Conservation (phyloP, 768 basidiomycete genomes). For the Xerocomellus chrysenteron region DNA sequence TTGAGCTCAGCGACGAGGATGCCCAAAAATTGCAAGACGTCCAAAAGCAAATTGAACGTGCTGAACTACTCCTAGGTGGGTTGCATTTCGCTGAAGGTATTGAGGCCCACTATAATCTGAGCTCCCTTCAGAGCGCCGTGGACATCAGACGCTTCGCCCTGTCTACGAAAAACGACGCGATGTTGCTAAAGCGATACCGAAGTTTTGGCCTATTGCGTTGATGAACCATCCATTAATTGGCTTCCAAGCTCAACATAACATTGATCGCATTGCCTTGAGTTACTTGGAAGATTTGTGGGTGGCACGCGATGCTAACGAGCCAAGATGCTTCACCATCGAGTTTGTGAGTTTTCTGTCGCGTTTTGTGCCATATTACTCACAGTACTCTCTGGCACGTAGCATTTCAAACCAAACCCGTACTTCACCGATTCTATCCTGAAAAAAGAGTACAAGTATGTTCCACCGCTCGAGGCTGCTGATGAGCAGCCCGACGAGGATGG, state of each 20-base stretch:
- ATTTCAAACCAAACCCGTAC: conserved; percentile 86
- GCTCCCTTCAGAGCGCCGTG: conserved; percentile 55
- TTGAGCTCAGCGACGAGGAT: conserved; percentile 71
- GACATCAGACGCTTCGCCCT: conserved; percentile 54
- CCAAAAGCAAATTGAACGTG: conserved; percentile 68
- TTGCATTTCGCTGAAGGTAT: conserved; percentile 8
- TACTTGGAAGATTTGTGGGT: conserved; percentile 88
- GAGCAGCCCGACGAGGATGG: conserved; percentile 72
- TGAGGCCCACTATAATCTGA: conserved; percentile 7
- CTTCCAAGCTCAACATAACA: conserved; percentile 65
- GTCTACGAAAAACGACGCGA: conserved; percentile 72
- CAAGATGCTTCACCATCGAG: conserved; percentile 80
- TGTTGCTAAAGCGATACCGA: conserved; percentile 61
- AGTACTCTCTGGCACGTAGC: conserved; percentile 38
- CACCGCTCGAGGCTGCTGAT: conserved; percentile 49
- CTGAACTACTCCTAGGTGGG: conserved; percentile 73
- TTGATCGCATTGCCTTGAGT: conserved; percentile 79
- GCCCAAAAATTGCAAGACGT: conserved; percentile 63
- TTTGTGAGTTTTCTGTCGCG: conserved; percentile 61
- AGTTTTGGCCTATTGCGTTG: conserved; percentile 86
- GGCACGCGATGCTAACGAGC: conserved; percentile 66
- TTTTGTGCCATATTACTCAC: conserved; percentile 6
- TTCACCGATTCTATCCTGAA: conserved; percentile 74
- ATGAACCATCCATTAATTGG: conserved; percentile 68
- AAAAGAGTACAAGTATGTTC: conserved; percentile 77